Evolutionary conservation across 345 rosid species (phyloP), one percentile per base, ranked within the genome.

Genomic region (Firmiana major): DNA sequence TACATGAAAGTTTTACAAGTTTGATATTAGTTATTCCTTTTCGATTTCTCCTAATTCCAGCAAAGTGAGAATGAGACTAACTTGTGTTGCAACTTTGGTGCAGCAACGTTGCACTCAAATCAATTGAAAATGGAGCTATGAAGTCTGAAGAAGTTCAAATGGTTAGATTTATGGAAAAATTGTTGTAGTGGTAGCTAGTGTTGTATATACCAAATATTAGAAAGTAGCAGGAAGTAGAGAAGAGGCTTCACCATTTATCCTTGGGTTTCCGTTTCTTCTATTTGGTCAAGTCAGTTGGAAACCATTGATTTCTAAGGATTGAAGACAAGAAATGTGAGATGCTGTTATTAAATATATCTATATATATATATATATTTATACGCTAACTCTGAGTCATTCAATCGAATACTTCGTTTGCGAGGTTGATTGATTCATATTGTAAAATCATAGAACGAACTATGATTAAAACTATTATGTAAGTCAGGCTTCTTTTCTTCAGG

Each of bases 61-160:
- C 15, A 43, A 65, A 5, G 54, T 67, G 53, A 70, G 63, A 55
- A 40, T 53, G 64, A 58, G 34, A 63, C 77, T 81, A 81, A 85
- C 79, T 58, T 75, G 6, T 26, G 10, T 74, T 73, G 58, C 63
- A 28, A 31, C 78, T 75, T 55, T 83, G 80, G 76, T 73, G 80
- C 92, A 90, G 91, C 83, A 34, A 77, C 88, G 57, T 81, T 90
- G 86, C 93, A 84, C 74, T 83, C 91, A 17, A 90, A 83, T 84
- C 92, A 85, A 73, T 82, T 85, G 86, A 87, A 86, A 85, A 88
- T 82, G 89, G 95, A 88, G 91, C 84, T 83, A 45, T 89, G 84
- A 90, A 86, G 86, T 84, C 65, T 9, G 80, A 79, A 77, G 77
- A 77, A 73, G 78, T 71, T 66, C 70, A 53, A 79, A 77, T 49